Percentiles rank a stretch among this genome's conserved stretches.
Evolutionary conservation across 805 yeast genomes (phyloP).

Genomic region (Metahyphopichia silvanorum): DNA sequence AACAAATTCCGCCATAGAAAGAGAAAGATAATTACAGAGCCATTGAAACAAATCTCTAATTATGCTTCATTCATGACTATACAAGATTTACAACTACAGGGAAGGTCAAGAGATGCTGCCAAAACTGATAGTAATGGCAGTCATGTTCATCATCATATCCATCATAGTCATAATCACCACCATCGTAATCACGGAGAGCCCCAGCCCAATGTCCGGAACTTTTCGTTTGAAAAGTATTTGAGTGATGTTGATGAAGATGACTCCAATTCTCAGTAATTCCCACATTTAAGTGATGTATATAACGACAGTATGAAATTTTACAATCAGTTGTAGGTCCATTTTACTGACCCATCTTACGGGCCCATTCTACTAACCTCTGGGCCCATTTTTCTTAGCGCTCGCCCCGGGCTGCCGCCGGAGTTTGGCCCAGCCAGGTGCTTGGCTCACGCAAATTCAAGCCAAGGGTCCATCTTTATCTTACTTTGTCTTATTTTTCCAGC

Average conservation of each 20-base stretch:
- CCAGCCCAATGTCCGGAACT: not conserved
- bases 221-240: conserved; percentile 10
- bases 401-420: too few relatives aligned
- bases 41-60: conserved; percentile 38
- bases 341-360: too few relatives aligned
- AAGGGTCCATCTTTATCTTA: too few relatives aligned
- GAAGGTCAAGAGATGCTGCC: conserved; percentile 18
- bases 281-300: too few relatives aligned
- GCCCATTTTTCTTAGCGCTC: too few relatives aligned
- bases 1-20: conserved; percentile 58
- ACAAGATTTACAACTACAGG: conserved; percentile 35
- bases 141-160: conserved; percentile 4
- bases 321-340: too few relatives aligned
- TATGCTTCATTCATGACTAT: conserved; percentile 35
- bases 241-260: conserved; percentile 15
- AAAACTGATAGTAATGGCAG: conserved; percentile 4
- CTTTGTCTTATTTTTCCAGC: too few relatives aligned
- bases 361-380: too few relatives aligned
- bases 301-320: too few relatives aligned
- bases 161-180: conserved; percentile 9
- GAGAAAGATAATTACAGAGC: conserved; percentile 20
- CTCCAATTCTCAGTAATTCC: conserved; percentile 4
- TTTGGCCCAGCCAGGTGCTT: too few relatives aligned
- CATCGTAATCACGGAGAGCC: conserved; percentile 5
- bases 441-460: too few relatives aligned